Evolutionary conservation across 2,329 filamentous ascomycete species (phyloP).

Genomic region (Phaeomoniella chlamydospora): DNA sequence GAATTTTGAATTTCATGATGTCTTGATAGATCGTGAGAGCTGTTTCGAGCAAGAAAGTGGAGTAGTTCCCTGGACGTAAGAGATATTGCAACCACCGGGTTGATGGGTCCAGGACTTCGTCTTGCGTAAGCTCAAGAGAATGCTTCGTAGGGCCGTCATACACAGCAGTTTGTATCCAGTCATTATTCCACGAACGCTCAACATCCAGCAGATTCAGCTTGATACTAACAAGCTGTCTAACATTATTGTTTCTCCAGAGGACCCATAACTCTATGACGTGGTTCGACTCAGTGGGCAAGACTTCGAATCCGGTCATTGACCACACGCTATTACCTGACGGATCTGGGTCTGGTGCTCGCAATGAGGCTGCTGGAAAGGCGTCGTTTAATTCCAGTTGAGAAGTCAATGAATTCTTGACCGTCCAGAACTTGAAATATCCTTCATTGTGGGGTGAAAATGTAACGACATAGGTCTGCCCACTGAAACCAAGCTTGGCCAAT

Average conservation of each 20-base stretch:
- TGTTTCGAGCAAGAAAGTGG: conserved; percentile 64
- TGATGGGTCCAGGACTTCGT: conserved; percentile 54
- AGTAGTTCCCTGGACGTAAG: conserved; percentile 71
- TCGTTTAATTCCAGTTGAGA: conserved; percentile 50
- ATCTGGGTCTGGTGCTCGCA: conserved; percentile 50
- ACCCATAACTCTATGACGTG: conserved; percentile 54
- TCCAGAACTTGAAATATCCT: conserved; percentile 93
- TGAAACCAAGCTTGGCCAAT: conserved; percentile 38
- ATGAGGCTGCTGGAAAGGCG: conserved; percentile 46
- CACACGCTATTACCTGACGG: conserved; percentile 59
- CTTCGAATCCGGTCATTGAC: conserved; percentile 64
- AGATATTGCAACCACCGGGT: conserved; percentile 81
- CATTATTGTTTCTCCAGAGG: conserved; percentile 73
- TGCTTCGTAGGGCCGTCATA: conserved; percentile 40
- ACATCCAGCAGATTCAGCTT: conserved; percentile 56
- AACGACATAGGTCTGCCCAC: conserved; percentile 33
- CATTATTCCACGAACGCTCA: conserved; percentile 44
- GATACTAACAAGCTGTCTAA: conserved; percentile 59
- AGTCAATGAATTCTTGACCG: conserved; percentile 48
- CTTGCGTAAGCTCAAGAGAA: conserved; percentile 43
- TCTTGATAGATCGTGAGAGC: conserved; percentile 70
- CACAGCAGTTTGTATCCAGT: conserved; percentile 56
- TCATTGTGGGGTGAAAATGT: conserved; percentile 80
- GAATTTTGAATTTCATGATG: conserved; percentile 23
- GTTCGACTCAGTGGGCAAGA: conserved; percentile 35